Percentiles rank a stretch among this genome's conserved stretches.
Evolutionary conservation across 306 rosid species (phyloP).

Genomic region (Parietaria judaica): DNA sequence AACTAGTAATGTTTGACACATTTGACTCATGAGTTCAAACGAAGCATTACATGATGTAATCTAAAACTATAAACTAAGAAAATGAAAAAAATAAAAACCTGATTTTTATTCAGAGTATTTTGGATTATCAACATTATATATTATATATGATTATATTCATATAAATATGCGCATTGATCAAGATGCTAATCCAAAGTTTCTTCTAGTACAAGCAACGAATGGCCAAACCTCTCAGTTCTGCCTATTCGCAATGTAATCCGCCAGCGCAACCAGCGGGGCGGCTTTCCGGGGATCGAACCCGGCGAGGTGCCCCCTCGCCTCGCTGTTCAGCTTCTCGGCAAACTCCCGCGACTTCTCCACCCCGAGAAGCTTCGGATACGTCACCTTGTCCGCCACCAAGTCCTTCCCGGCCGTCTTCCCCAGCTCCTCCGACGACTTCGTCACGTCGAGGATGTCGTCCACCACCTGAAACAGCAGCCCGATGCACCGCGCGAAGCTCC

Average conservation of each 20-base stretch:
- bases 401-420: conserved; percentile 90
- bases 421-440: conserved; percentile 57
- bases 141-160: not conserved
- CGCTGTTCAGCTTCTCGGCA: conserved; percentile 41
- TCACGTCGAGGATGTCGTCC: conserved; percentile 77
- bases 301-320: conserved; percentile 43
- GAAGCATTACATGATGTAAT: too few species aligned
- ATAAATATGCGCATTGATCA: not conserved
- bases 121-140: too few species aligned
- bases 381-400: conserved; percentile 59
- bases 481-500: conserved; percentile 52
- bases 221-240: conserved; percentile 25
- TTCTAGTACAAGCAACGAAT: not conserved
- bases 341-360: conserved; percentile 52
- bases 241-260: conserved; percentile 61
- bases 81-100: too few species aligned
- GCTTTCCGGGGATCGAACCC: conserved; percentile 42
- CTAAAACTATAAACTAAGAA: too few species aligned
- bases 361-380: conserved; percentile 70
- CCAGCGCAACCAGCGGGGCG: conserved; percentile 55
- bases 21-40: too few species aligned
- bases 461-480: conserved; percentile 77
- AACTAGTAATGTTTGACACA: too few species aligned
- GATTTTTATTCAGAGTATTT: too few species aligned
- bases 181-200: not conserved